Conservation (phyloP, 495 filamentous ascomycete species). For the Aeminium ludgeri region DNA sequence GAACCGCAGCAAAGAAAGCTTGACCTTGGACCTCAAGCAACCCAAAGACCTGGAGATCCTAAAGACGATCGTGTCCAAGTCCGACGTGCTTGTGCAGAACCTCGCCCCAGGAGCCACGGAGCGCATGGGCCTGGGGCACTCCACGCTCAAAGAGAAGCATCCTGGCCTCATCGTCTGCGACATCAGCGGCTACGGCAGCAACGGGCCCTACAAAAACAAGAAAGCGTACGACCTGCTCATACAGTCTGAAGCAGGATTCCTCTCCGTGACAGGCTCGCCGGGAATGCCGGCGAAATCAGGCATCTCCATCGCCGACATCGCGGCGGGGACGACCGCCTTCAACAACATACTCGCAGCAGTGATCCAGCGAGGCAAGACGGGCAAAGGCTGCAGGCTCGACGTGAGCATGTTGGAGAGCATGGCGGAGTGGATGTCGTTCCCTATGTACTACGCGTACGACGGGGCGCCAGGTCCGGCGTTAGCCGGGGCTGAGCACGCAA, state of each 20-base stretch:
- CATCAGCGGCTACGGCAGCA: constrained; percentile 35
- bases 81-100: constrained; percentile 38
- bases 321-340: constrained; percentile 35
- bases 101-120: constrained; percentile 33
- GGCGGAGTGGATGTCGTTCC: constrained; percentile 40
- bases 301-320: constrained; percentile 36
- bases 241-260: constrained; percentile 36
- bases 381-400: constrained; percentile 30
- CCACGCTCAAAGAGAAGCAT: constrained; percentile 25
- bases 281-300: constrained; percentile 34
- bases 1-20: constrained; percentile 35
- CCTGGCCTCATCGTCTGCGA: constrained; percentile 36
- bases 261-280: constrained; percentile 33
- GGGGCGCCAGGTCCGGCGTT: constrained; percentile 25
- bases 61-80: constrained; percentile 29
- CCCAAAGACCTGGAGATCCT: constrained; percentile 26
- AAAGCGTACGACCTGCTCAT: constrained; percentile 41
- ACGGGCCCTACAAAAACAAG: constrained; percentile 35
- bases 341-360: constrained; percentile 34
- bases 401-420: constrained; percentile 39
- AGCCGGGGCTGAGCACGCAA: constrained; percentile 33
- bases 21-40: constrained; percentile 33
- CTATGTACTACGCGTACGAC: constrained; percentile 35
- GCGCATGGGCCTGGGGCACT: constrained; percentile 32
- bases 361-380: constrained; percentile 29